Percentiles rank a stretch among this genome's conserved stretches.
Evolutionary conservation across 306 rosid genomes (phyloP).

Genomic region (Cicer pinnatifidum): DNA sequence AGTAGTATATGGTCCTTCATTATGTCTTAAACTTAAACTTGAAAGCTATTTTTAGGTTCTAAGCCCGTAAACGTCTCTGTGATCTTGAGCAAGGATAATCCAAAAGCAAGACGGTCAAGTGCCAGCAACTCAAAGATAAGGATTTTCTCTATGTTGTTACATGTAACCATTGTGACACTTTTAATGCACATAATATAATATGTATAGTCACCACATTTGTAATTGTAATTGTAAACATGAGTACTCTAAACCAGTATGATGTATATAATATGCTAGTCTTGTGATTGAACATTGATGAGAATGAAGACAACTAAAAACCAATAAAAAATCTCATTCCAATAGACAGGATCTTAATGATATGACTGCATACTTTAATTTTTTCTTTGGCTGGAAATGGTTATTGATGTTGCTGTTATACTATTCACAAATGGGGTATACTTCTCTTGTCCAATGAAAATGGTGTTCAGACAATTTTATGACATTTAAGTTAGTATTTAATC

Average conservation of each 20-base stretch:
- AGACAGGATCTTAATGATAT: too few relatives aligned
- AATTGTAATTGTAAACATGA: too few relatives aligned
- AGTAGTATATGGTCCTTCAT: constrained; percentile 5
- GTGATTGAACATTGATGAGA: too few relatives aligned
- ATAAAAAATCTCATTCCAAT: too few relatives aligned
- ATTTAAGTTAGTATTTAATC: not conserved
- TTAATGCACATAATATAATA: constrained; percentile 50
- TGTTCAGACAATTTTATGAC: constrained; percentile 30
- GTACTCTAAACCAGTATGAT: too few relatives aligned
- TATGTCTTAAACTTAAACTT: constrained; percentile 19
- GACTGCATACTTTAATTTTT: too few relatives aligned
- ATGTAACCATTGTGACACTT: constrained; percentile 51
- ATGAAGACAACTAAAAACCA: too few relatives aligned
- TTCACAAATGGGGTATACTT: constrained; percentile 26
- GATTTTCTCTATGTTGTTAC: constrained; percentile 55
- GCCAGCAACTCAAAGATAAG: constrained; percentile 53
- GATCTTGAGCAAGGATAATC: constrained; percentile 77
- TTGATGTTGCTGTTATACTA: too few relatives aligned
- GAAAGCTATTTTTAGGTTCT: constrained; percentile 60
- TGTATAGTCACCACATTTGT: constrained; percentile 48
- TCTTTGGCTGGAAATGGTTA: too few relatives aligned
- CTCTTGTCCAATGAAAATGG: constrained; percentile 40
- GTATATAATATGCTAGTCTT: too few relatives aligned
- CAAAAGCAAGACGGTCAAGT: constrained; percentile 63
- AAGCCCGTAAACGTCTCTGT: constrained; percentile 79